These are phyloP conservation scores for Meripilus lineatus DNA, from an alignment of 1,284 basidiomycete genomes.

Conservation along the genomic window DNA sequence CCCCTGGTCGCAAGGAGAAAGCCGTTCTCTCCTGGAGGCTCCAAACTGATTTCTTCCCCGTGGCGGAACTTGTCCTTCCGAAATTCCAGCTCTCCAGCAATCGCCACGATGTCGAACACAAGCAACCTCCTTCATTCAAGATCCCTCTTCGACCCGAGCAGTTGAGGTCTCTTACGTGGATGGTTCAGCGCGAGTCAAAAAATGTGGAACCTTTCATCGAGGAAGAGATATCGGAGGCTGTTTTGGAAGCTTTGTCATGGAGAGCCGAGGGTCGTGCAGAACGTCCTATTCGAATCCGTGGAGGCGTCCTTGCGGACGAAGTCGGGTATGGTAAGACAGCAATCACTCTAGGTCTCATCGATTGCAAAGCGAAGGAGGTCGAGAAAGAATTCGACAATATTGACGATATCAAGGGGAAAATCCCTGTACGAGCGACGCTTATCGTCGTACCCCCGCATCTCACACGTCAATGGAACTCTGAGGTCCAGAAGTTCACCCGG, in stretches of 20 bases:
- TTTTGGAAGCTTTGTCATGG: conserved; percentile 85
- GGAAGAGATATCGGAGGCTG: conserved; percentile 91
- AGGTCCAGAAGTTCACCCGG: conserved; percentile 79
- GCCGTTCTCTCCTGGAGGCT: conserved; percentile 75
- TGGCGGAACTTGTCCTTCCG: conserved; percentile 54
- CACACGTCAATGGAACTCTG: conserved; percentile 85
- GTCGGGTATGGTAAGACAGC: conserved; percentile 98
- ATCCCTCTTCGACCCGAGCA: conserved; percentile 79
- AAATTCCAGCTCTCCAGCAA: conserved; percentile 77
- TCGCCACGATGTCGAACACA: conserved; percentile 67
- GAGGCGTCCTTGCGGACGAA: conserved; percentile 93
- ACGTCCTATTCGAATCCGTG: conserved; percentile 70
- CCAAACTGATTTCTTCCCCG: conserved; percentile 71
- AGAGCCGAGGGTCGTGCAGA: conserved; percentile 88
- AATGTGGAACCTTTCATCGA: conserved; percentile 77
- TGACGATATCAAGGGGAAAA: conserved; percentile 55
- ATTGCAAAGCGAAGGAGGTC: conserved; percentile 57
- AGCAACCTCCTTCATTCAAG: conserved; percentile 78
- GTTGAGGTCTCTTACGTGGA: conserved; percentile 88
- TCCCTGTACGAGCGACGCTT: conserved; percentile 75
- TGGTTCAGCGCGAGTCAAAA: conserved; percentile 76
- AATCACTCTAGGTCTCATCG: conserved; percentile 87
- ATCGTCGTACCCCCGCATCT: conserved; percentile 89
- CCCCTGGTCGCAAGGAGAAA: conserved; percentile 47
- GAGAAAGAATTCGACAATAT: conserved; percentile 43